phyloP scores from a whole-genome alignment of 2,329 filamentous ascomycete species.

The Alternaria burnsii region DNA sequence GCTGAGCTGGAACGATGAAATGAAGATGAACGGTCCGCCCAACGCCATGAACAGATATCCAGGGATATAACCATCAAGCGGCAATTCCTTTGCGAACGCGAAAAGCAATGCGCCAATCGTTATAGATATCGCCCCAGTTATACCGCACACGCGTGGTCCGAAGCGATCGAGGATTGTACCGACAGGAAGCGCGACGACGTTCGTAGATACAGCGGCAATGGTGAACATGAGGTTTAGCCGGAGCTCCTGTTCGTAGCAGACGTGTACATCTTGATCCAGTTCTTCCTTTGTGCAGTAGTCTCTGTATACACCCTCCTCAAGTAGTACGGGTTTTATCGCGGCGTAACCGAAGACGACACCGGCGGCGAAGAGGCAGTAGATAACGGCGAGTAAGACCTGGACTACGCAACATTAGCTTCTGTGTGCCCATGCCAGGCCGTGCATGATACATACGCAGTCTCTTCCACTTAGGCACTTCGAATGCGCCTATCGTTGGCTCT shows the following conservation, averaged over 20 bases:
- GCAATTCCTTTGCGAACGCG: conserved; percentile 69
- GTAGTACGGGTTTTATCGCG: conserved; percentile 52
- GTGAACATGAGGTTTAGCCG: conserved; percentile 91
- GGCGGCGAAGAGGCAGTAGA: conserved; percentile 79
- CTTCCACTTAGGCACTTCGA: conserved; percentile 63
- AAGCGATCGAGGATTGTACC: conserved; percentile 85
- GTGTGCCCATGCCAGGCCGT: too few species aligned
- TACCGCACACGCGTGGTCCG: conserved; percentile 78
- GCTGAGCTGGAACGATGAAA: conserved; percentile 60
- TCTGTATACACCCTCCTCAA: conserved; percentile 49
- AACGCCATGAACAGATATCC: conserved; percentile 60
- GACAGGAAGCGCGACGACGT: conserved; percentile 84
- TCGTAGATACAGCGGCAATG: conserved; percentile 84
- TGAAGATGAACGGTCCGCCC: conserved; percentile 61
- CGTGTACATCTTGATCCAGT: conserved; percentile 41
- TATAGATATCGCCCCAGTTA: conserved; percentile 75
- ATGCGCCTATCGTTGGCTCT: conserved; percentile 57
- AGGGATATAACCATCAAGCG: conserved; percentile 72
- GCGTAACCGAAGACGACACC: conserved; percentile 59
- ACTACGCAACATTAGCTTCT: conserved; percentile 55
- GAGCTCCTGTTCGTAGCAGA: conserved; percentile 53
- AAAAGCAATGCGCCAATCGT: conserved; percentile 75
- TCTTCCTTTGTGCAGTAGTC: conserved; percentile 49
- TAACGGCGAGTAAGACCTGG: conserved; percentile 72
- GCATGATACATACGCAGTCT: conserved; percentile 57